Conservation (phyloP, 2,329 filamentous ascomycete species). For the Colletotrichum destructivum region DNA sequence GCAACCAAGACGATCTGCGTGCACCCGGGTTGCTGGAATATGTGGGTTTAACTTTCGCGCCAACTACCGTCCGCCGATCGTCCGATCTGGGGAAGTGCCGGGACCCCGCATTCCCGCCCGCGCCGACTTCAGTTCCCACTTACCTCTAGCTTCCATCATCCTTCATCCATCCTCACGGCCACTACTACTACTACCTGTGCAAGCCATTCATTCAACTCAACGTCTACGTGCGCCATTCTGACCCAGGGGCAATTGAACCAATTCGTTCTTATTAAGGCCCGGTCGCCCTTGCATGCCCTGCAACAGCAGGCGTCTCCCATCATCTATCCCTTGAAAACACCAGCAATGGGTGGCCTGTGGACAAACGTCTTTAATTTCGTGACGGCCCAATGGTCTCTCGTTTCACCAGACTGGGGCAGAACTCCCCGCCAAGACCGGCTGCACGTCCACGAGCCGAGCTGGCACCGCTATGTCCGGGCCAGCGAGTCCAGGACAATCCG, state of each 20-base stretch:
- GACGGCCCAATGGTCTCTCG: conserved; percentile 22
- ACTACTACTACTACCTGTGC: background rate
- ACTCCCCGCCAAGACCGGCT: background rate
- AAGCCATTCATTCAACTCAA: background rate
- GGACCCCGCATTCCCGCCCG: conserved; percentile 36
- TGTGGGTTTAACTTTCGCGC: conserved; percentile 16
- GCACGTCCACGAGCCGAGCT: conserved; percentile 45
- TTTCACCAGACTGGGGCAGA: background rate
- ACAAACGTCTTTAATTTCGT: conserved; percentile 19
- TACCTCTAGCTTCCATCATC: too few species aligned
- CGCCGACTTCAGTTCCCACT: conserved; percentile 6
- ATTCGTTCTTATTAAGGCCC: background rate
- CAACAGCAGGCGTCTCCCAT: background rate
- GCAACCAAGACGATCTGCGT: conserved; percentile 17
- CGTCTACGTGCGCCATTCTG: background rate
- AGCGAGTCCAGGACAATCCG: conserved; percentile 51
- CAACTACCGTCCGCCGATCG: conserved; percentile 24
- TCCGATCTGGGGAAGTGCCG: conserved; percentile 38
- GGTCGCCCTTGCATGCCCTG: background rate
- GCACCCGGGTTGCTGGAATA: conserved; percentile 1
- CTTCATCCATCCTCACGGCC: background rate
- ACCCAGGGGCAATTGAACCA: background rate
- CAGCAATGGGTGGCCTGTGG: conserved; percentile 16
- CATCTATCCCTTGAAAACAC: background rate
- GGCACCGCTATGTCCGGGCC: conserved; percentile 58